Conservation (phyloP, 345 rosid species). For the Eutrema yunnanense region DNA sequence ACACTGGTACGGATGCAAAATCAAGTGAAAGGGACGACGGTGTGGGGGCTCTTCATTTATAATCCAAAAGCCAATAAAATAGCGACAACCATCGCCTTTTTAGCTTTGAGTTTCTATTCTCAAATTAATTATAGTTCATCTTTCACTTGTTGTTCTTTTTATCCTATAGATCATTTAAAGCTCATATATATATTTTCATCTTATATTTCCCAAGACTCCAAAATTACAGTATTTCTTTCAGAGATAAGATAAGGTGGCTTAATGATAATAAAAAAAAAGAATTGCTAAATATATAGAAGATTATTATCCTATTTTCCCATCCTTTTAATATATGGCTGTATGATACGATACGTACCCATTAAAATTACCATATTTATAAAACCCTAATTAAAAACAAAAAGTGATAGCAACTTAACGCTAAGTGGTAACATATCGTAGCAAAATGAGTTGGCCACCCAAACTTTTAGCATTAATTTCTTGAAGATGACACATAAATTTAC, state of each 20-base stretch:
- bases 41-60: slow-evolving; percentile 13
- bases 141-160: too few relatives aligned
- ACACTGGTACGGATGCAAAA: slow-evolving; percentile 7
- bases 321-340: not conserved
- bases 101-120: not conserved
- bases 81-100: not conserved
- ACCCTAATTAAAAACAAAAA: not conserved
- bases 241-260: not conserved
- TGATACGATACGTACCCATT: not conserved
- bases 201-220: too few relatives aligned
- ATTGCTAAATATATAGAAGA: not conserved
- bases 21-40: not conserved
- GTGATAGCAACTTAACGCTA: not conserved
- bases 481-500: not conserved
- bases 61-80: not conserved
- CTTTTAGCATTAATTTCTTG: slow-evolving; percentile 20
- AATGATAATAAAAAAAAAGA: not conserved
- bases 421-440: not conserved
- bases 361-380: not conserved
- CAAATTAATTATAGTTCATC: not conserved
- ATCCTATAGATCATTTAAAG: too few relatives aligned
- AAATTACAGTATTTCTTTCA: too few relatives aligned
- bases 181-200: too few relatives aligned
- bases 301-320: not conserved
- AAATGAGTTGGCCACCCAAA: slow-evolving; percentile 14